phyloP scores from a whole-genome alignment of 2,329 filamentous ascomycete species.

The Penicillium sp. region DNA sequence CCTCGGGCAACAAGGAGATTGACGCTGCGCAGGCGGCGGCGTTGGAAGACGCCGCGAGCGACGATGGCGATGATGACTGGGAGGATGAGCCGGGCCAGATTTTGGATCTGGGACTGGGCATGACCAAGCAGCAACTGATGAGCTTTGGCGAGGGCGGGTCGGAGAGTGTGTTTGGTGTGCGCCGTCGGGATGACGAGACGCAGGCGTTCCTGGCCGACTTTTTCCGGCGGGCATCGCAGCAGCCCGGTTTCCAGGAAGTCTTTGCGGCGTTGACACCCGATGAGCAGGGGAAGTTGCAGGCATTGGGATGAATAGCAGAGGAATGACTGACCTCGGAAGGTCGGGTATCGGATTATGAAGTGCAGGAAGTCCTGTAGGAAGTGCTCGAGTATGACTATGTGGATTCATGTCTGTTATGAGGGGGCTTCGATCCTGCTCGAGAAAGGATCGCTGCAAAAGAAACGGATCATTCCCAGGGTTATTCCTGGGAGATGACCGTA shows the following conservation, averaged over 20 bases:
- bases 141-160: conserved; percentile 65
- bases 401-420: neutral
- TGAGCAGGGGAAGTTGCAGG: conserved; percentile 54
- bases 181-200: conserved; percentile 87
- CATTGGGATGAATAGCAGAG: conserved; percentile 31
- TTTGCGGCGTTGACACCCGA: conserved; percentile 60
- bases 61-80: conserved; percentile 82
- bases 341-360: neutral
- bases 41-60: conserved; percentile 65
- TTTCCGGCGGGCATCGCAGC: conserved; percentile 66
- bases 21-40: conserved; percentile 66
- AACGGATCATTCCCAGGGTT: neutral
- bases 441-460: neutral
- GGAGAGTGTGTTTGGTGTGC: conserved; percentile 55
- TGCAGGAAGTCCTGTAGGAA: neutral
- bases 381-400: neutral
- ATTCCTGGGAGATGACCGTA: neutral
- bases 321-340: neutral
- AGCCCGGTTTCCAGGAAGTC: conserved; percentile 61
- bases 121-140: conserved; percentile 80
- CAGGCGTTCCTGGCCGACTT: conserved; percentile 83
- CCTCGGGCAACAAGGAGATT: conserved; percentile 64
- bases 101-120: conserved; percentile 74
- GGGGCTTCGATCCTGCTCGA: neutral
- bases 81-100: conserved; percentile 82